phyloP scores from a whole-genome alignment of 108 stramenopile species.

The Skeletonema marinoi region DNA sequence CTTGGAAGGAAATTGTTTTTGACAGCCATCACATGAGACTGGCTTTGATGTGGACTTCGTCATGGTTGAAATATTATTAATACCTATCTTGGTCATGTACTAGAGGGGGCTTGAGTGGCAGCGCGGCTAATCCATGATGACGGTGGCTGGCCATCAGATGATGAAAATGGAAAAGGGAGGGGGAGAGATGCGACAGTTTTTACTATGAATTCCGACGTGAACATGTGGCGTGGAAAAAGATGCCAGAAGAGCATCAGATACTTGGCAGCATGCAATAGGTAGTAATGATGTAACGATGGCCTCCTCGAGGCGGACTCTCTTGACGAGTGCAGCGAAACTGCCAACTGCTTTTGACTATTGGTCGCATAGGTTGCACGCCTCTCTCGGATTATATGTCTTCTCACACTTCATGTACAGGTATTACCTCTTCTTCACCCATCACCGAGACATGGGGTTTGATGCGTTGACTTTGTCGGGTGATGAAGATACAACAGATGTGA shows the following conservation, averaged over 20 bases:
- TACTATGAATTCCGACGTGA: neutral
- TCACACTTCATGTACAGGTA: conserved; percentile 18
- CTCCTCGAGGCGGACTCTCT: neutral
- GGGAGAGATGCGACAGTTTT: neutral
- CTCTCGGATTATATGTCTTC: conserved; percentile 10
- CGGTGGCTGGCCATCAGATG: too few relatives aligned
- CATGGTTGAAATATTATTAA: neutral
- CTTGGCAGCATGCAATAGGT: neutral
- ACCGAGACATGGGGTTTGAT: conserved; percentile 15
- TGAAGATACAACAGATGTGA: neutral
- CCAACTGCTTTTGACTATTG: neutral
- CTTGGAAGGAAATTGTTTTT: conserved; percentile 51
- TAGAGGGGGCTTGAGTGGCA: too few relatives aligned
- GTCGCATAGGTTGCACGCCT: conserved; percentile 18
- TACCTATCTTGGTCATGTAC: too few relatives aligned
- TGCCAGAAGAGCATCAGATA: too few relatives aligned
- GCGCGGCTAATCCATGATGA: too few relatives aligned
- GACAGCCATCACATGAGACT: conserved; percentile 63
- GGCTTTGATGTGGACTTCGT: neutral
- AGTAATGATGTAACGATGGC: neutral
- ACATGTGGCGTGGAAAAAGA: too few relatives aligned
- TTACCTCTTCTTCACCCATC: conserved; percentile 1
- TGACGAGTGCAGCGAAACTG: neutral
- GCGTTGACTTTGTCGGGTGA: neutral
- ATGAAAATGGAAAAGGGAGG: neutral